A percentile compares a stretch with the other conserved stretches of the same genome.
Evolutionary conservation across 2,329 filamentous ascomycete genomes (phyloP).

Genomic region (Leptographium lundbergii): DNA sequence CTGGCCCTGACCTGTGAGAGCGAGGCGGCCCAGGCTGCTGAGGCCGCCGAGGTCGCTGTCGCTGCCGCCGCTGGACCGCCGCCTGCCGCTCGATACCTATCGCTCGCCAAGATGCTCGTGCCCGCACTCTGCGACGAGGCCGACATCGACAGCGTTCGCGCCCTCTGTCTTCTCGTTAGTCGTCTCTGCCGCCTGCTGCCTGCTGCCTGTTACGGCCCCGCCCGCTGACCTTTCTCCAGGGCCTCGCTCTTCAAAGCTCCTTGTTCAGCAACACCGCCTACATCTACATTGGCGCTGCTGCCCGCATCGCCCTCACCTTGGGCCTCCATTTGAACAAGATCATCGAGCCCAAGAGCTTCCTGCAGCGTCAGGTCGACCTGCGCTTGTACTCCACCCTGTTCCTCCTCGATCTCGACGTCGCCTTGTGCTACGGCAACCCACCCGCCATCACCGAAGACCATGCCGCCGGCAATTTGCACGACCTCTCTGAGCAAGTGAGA

Average conservation of each 20-base stretch:
- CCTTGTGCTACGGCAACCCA: slow-evolving; percentile 16
- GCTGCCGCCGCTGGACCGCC: slow-evolving; percentile 5
- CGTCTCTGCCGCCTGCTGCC: not conserved
- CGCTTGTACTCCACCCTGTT: slow-evolving; percentile 16
- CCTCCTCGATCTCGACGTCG: slow-evolving; percentile 16
- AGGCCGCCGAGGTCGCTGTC: not conserved
- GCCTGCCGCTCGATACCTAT: slow-evolving; percentile 13
- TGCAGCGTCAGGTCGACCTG: slow-evolving; percentile 15
- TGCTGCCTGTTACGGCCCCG: not conserved
- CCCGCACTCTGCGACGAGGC: slow-evolving; percentile 15
- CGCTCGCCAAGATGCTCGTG: slow-evolving; percentile 15
- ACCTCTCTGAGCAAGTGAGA: slow-evolving; percentile 12
- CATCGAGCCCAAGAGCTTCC: slow-evolving; percentile 12
- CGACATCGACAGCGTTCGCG: slow-evolving; percentile 16
- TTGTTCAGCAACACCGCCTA: slow-evolving; percentile 16
- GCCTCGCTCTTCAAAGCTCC: slow-evolving; percentile 14
- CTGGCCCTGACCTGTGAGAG: slow-evolving; percentile 17
- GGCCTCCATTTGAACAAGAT: slow-evolving; percentile 15
- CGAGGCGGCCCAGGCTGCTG: slow-evolving; percentile 8
- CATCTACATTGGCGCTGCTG: slow-evolving; percentile 16
- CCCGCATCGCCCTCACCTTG: slow-evolving; percentile 16
- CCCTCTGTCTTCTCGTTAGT: slow-evolving; percentile 14
- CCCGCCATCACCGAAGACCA: slow-evolving; percentile 14
- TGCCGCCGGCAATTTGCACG: slow-evolving; percentile 5
- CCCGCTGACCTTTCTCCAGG: slow-evolving; percentile 1